Conservation (phyloP, 148 eudicot genomes). For the Beta vulgaris region DNA sequence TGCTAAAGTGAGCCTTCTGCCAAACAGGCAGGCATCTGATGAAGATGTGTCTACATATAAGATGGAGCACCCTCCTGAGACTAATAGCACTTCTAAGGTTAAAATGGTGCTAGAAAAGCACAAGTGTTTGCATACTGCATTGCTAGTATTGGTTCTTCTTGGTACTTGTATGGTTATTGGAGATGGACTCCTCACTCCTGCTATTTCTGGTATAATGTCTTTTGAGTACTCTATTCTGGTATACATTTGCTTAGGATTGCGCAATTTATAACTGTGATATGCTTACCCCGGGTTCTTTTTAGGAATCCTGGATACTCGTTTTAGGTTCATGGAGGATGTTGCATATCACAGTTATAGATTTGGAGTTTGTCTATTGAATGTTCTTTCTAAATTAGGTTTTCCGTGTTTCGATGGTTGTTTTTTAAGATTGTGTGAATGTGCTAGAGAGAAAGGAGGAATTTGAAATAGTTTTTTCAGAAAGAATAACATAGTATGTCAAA, state of each 20-base stretch:
- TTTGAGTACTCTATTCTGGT: not conserved
- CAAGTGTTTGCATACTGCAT: slow-evolving; percentile 66
- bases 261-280: too few relatives aligned
- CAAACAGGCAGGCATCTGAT: slow-evolving; percentile 74
- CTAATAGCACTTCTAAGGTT: slow-evolving; percentile 48
- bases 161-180: slow-evolving; percentile 98
- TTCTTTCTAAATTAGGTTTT: not conserved
- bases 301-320: too few relatives aligned
- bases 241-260: too few relatives aligned
- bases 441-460: too few relatives aligned
- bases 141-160: slow-evolving; percentile 79
- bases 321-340: too few relatives aligned
- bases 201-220: slow-evolving; percentile 62
- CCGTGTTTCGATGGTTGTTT: not conserved
- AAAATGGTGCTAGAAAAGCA: slow-evolving; percentile 67
- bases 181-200: slow-evolving; percentile 89
- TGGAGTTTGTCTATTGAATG: not conserved
- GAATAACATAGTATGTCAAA: not conserved
- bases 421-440: not conserved
- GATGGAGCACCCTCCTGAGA: slow-evolving; percentile 62
- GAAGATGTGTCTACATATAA: slow-evolving; percentile 79
- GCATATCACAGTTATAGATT: not conserved
- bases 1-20: slow-evolving; percentile 80
- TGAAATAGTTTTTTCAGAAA: too few relatives aligned
- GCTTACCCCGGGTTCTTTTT: too few relatives aligned